phyloP scores from a whole-genome alignment of 2,329 filamentous ascomycete species.

The Emericellopsis atlantica region DNA sequence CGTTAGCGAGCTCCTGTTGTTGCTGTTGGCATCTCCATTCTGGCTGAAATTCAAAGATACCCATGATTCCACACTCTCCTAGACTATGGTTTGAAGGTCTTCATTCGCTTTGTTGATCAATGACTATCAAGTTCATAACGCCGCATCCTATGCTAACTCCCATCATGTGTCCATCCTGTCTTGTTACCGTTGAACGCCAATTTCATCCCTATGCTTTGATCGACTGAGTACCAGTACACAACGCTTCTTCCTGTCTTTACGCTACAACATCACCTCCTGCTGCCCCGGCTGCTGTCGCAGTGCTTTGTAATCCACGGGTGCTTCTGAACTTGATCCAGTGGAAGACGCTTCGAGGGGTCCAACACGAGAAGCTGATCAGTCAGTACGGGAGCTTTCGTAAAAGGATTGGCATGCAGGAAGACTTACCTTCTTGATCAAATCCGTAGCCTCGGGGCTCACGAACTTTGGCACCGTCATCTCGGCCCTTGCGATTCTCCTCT shows the following conservation, averaged over 20 bases:
- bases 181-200: constrained; percentile 38
- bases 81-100: no score
- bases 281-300: constrained; percentile 40
- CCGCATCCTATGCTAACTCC: not conserved
- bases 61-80: no score
- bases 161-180: constrained; percentile 1
- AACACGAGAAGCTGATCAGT: constrained; percentile 62
- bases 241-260: no score
- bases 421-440: constrained; percentile 80
- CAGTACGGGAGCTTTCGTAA: not conserved
- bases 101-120: no score
- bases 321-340: constrained; percentile 74
- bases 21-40: no score
- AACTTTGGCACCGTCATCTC: constrained; percentile 91
- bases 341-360: constrained; percentile 85
- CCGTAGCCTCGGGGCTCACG: constrained; percentile 78
- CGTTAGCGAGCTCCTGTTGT: no score
- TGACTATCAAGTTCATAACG: not conserved
- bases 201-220: constrained; percentile 23
- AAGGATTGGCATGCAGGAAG: not conserved
- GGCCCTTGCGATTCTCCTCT: constrained; percentile 72
- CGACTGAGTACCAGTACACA: not conserved
- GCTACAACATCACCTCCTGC: no score
- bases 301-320: constrained; percentile 98
- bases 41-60: no score